These are phyloP conservation scores for Triangularia verruculosa DNA, from an alignment of 2,329 filamentous ascomycete species.

Conservation along the genomic window DNA sequence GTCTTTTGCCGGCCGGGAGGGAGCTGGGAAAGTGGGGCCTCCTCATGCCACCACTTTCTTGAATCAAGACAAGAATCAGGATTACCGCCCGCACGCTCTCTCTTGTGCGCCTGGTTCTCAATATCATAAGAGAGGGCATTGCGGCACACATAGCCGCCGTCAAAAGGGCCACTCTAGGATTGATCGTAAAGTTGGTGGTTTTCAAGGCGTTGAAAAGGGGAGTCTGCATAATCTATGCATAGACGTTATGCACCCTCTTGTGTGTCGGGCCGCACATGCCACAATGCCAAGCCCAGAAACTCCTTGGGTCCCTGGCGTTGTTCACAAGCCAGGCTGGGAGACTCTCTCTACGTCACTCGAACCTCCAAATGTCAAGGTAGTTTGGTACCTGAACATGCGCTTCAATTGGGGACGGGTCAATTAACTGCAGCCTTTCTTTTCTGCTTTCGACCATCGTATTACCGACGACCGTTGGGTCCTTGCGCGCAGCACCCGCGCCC, in stretches of 20 bases:
- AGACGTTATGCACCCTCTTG: too few species aligned
- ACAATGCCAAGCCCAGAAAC: neutral
- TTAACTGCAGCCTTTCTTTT: neutral
- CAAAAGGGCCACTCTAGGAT: too few species aligned
- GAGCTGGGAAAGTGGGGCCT: neutral
- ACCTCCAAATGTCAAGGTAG: neutral
- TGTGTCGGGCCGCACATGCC: too few species aligned
- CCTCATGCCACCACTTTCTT: too few species aligned
- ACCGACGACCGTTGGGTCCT: neutral
- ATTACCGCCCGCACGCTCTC: too few species aligned
- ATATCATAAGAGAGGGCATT: too few species aligned
- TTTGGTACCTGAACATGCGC: neutral
- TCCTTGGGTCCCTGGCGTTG: neutral
- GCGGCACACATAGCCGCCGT: too few species aligned
- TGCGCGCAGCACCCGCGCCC: neutral
- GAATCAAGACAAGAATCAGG: too few species aligned
- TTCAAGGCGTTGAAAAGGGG: too few species aligned
- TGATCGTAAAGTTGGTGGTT: too few species aligned
- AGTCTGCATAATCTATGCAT: too few species aligned
- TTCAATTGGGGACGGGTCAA: neutral
- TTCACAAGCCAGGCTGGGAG: neutral
- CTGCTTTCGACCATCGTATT: neutral
- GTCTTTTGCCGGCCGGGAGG: neutral
- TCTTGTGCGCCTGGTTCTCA: too few species aligned
- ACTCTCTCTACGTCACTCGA: neutral